Evolutionary conservation across 2,329 filamentous ascomycete genomes (phyloP).

Genomic region (Graphilbum fragrans): DNA sequence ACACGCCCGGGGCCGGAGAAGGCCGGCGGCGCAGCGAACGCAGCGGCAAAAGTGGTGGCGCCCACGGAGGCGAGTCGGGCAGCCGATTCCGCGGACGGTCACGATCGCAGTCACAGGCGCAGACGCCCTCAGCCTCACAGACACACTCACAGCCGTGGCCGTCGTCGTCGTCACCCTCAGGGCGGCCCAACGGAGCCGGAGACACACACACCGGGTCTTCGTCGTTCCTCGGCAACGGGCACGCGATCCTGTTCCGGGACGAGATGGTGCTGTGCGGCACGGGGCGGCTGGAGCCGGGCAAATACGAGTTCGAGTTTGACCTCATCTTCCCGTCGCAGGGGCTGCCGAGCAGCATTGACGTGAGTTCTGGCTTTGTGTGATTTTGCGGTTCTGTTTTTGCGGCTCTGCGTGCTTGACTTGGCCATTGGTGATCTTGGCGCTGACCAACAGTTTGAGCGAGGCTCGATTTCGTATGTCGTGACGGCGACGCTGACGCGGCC

Average conservation of each 20-base stretch:
- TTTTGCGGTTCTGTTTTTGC: neutral
- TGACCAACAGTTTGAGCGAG: slow-evolving; percentile 69
- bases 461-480: slow-evolving; percentile 83
- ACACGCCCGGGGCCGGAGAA: slow-evolving; percentile 43
- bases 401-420: slow-evolving; percentile 15
- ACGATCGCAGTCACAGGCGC: no score
- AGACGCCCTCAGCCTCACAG: neutral
- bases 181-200: no score
- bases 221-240: slow-evolving; percentile 59
- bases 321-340: slow-evolving; percentile 20
- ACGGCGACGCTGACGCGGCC: slow-evolving; percentile 83
- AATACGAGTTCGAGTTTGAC: slow-evolving; percentile 59
- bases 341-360: slow-evolving; percentile 87
- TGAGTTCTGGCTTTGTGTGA: slow-evolving; percentile 39
- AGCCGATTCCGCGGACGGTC: no score
- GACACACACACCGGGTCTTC: no score
- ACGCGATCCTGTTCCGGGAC: slow-evolving; percentile 73
- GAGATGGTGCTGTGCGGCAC: slow-evolving; percentile 71
- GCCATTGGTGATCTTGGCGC: neutral
- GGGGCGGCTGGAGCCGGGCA: slow-evolving; percentile 59
- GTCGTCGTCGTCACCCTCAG: slow-evolving; percentile 1
- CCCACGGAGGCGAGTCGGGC: slow-evolving; percentile 11
- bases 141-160: no score
- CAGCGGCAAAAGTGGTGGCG: slow-evolving; percentile 16
- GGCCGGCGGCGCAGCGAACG: neutral